These are phyloP conservation scores for Raddia guianensis DNA, from an alignment of 176 grass and related monocot species.

Conservation along the genomic window DNA sequence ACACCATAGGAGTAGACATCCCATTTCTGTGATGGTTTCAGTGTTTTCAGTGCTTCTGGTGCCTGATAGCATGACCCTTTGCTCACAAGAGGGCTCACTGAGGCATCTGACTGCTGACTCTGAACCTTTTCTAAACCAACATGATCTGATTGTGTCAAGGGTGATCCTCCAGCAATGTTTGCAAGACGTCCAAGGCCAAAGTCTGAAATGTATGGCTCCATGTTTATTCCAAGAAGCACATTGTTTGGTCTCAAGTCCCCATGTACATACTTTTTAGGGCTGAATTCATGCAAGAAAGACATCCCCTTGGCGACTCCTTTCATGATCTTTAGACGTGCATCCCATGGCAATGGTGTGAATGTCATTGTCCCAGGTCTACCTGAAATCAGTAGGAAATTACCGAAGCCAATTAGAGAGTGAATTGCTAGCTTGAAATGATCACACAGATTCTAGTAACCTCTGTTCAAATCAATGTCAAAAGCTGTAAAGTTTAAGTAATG, in stretches of 20 bases:
- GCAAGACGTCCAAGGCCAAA: slow-evolving; percentile 85
- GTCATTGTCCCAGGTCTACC: slow-evolving; percentile 62
- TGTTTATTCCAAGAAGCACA: slow-evolving; percentile 70
- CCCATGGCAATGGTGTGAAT: slow-evolving; percentile 69
- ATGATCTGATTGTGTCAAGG: slow-evolving; percentile 57
- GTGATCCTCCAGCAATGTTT: slow-evolving; percentile 82
- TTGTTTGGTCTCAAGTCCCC: slow-evolving; percentile 92
- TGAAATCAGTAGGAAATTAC: slow-evolving; percentile 40
- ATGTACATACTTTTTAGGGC: slow-evolving; percentile 94
- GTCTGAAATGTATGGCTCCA: slow-evolving; percentile 83
- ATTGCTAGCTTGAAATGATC: not conserved
- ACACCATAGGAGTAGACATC: slow-evolving; percentile 89
- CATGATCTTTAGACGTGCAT: slow-evolving; percentile 74
- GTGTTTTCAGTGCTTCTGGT: slow-evolving; percentile 74
- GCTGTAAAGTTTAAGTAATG: not conserved
- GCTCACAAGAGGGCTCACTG: slow-evolving; percentile 56
- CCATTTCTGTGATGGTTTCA: slow-evolving; percentile 99
- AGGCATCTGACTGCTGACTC: slow-evolving; percentile 61
- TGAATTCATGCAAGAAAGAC: slow-evolving; percentile 86
- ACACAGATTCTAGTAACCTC: not conserved
- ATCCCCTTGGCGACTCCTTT: slow-evolving; percentile 76
- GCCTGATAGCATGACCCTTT: slow-evolving; percentile 84
- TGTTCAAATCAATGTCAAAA: not conserved
- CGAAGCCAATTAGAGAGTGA: slow-evolving; percentile 17
- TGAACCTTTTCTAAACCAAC: slow-evolving; percentile 52